phyloP scores from a whole-genome alignment of 164 flowering plant species.

The Saururus chinensis region DNA sequence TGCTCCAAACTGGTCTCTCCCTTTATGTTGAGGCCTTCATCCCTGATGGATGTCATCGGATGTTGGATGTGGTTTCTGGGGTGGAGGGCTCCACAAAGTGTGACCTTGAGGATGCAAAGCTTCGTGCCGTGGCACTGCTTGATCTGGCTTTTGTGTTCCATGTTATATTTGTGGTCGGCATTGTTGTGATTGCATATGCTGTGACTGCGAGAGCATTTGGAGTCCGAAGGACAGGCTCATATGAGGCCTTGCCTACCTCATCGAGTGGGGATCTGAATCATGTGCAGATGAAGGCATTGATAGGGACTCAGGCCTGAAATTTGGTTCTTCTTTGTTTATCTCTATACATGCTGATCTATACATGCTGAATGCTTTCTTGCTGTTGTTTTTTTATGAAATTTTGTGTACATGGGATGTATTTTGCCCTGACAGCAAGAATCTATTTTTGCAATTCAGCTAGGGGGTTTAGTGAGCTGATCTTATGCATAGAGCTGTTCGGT shows the following conservation, averaged over 20 bases:
- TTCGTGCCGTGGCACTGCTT: slow-evolving; percentile 73
- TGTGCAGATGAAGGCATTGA: slow-evolving; percentile 43
- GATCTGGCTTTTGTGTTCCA: slow-evolving; percentile 55
- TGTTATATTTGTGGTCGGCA: slow-evolving; percentile 52
- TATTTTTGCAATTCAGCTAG: too few species aligned
- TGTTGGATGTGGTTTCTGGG: slow-evolving; percentile 71
- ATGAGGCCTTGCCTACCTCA: slow-evolving; percentile 59
- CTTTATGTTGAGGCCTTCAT: slow-evolving; percentile 85
- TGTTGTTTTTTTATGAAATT: too few species aligned
- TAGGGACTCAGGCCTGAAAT: slow-evolving; percentile 22
- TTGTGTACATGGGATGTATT: too few species aligned
- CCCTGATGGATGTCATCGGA: slow-evolving; percentile 81
- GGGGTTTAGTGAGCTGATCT: too few species aligned
- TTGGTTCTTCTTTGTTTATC: not conserved
- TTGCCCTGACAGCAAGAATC: too few species aligned
- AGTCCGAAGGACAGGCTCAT: slow-evolving; percentile 48
- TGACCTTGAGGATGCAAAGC: slow-evolving; percentile 68
- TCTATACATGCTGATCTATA: too few species aligned
- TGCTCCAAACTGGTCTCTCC: slow-evolving; percentile 67
- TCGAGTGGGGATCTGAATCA: slow-evolving; percentile 33
- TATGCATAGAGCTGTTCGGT: too few species aligned
- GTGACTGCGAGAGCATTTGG: slow-evolving; percentile 46
- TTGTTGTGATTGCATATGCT: slow-evolving; percentile 42
- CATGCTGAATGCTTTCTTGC: too few species aligned
- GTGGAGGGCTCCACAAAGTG: slow-evolving; percentile 92